Evolutionary conservation across 192 early-diverging fungal species (phyloP).

Genomic region (Umbelopsis ramanniana): DNA sequence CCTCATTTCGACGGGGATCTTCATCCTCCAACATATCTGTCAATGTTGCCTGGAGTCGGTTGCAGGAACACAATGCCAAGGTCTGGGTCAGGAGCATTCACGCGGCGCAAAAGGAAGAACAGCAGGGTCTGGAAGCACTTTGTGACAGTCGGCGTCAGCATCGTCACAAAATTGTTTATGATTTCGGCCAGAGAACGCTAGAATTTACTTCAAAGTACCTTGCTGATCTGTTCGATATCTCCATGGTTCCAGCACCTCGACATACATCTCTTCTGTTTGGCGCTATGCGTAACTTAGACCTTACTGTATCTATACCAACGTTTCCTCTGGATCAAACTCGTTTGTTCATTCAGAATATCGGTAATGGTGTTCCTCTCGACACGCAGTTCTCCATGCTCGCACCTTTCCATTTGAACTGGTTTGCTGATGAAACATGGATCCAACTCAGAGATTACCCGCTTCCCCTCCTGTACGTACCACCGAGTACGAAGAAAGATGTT

Average conservation of each 20-base stretch:
- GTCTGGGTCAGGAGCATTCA: conserved; percentile 40
- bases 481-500: neutral
- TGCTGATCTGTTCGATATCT: conserved; percentile 24
- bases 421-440: conserved; percentile 38
- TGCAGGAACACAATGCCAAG: conserved; percentile 40
- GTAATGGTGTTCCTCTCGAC: conserved; percentile 44
- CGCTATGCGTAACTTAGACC: conserved; percentile 24
- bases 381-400: conserved; percentile 41
- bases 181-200: neutral
- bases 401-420: conserved; percentile 45
- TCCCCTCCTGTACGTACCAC: conserved; percentile 45
- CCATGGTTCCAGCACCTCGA: conserved; percentile 18
- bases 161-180: neutral
- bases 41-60: conserved; percentile 28
- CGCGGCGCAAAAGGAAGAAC: conserved; percentile 16
- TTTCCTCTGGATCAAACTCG: conserved; percentile 42
- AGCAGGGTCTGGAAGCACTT: neutral
- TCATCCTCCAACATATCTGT: conserved; percentile 33
- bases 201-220: conserved; percentile 11
- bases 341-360: conserved; percentile 44
- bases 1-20: conserved; percentile 28
- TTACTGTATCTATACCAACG: conserved; percentile 27
- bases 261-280: conserved; percentile 37
- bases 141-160: conserved; percentile 4
- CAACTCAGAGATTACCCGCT: conserved; percentile 49